Evolutionary conservation across 1,284 basidiomycete species (phyloP).

Genomic region (Sutorius eximius): DNA sequence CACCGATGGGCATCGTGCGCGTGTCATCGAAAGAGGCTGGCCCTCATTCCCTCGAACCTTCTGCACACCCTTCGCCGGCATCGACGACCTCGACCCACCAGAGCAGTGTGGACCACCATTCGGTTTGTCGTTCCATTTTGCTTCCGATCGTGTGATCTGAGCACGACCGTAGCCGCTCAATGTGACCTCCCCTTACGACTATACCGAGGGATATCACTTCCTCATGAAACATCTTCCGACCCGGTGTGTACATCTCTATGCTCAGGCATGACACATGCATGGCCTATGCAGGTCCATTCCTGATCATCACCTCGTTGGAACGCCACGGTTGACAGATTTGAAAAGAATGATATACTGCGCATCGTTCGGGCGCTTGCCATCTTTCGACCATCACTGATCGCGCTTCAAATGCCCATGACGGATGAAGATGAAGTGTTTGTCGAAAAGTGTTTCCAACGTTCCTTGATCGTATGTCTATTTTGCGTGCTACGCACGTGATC

Average conservation of each 20-base stretch:
- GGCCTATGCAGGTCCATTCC: slow-evolving; percentile 42
- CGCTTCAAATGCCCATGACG: slow-evolving; percentile 92
- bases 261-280: slow-evolving; percentile 37
- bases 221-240: slow-evolving; percentile 89
- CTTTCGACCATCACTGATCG: slow-evolving; percentile 93
- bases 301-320: slow-evolving; percentile 36
- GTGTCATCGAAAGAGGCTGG: slow-evolving; percentile 29
- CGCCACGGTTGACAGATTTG: slow-evolving; percentile 62
- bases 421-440: slow-evolving; percentile 95
- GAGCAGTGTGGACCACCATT: slow-evolving; percentile 26
- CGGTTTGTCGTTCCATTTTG: slow-evolving; percentile 17
- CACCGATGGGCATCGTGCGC: slow-evolving; percentile 13
- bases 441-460: slow-evolving; percentile 93
- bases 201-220: slow-evolving; percentile 92
- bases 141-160: slow-evolving; percentile 7
- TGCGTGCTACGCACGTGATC: slow-evolving; percentile 8
- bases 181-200: slow-evolving; percentile 84
- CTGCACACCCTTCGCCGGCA: slow-evolving; percentile 42
- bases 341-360: slow-evolving; percentile 92
- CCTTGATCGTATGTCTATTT: slow-evolving; percentile 66
- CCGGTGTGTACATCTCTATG: slow-evolving; percentile 56
- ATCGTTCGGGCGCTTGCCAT: slow-evolving; percentile 94
- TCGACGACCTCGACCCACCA: slow-evolving; percentile 40
- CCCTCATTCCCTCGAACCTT: slow-evolving; percentile 31
- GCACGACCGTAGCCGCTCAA: slow-evolving; percentile 59